Evolutionary conservation across 108 stramenopile genomes (phyloP), one percentile per base, ranked within the genome.

Genomic region (Cyclostephanos tholiformis): DNA sequence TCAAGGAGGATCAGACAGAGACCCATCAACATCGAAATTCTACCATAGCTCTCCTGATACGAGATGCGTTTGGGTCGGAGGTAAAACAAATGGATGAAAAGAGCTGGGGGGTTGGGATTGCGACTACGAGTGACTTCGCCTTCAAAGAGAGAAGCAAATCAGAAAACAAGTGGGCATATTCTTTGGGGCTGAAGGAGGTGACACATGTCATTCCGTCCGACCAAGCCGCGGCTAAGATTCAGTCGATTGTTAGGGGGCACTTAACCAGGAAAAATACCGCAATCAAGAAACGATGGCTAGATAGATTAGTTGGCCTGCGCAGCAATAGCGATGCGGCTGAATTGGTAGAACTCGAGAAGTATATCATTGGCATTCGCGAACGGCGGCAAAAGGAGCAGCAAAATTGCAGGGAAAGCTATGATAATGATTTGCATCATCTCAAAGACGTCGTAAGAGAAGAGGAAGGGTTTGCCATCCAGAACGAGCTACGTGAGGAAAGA

Each of bases 391-490:
- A 92, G 58, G 95, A 91, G 57, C 95, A 93, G 81, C 20, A 38
- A 20, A 88, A 93, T 67, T 88, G 92, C 53, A 62, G 71, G 56
- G 90, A 91, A 39, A 86, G 74, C 16, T 95, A 95, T 62, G 83
- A 74, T 22, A 67, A 74, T 56, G 92, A 91, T 29, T 76, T 92
- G 29, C 80, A 69, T 22, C 88, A 84, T 20, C 71, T 94, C 19
- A 88, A 88, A 70, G 86, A 89, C 41, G 81, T 85, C 10, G 89
- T 95, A 10, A 44, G 63, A 43, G 89, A 93, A 49, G 88, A 93
- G 67, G 92, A 92, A 58, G 91, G 92, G 8, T 89, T 91, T 51
- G 82, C 87, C 43, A 92, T 93, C 86, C 75, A 86, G 44, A 87
- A 77, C 30, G 70, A 84, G 46, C 72, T 92, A 60, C 71, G 86